A percentile compares a stretch with the other conserved stretches of the same genome.
These are phyloP conservation scores for Oenanthe javanica DNA, from an alignment of 140 eudicot species.

Conservation along the genomic window DNA sequence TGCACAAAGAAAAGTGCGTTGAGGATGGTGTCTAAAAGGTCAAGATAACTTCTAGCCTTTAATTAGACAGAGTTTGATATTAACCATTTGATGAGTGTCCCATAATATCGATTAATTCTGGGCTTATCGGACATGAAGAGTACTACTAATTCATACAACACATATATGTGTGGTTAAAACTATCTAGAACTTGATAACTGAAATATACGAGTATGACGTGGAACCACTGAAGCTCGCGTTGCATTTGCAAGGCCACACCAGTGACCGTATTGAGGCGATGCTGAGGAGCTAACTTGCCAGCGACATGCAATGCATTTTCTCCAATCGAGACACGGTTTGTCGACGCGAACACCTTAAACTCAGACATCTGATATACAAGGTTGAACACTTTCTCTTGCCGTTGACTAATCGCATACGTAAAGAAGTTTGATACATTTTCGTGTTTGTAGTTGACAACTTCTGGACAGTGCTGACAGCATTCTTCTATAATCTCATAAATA, in stretches of 20 bases:
- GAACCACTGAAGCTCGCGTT: constrained; percentile 40
- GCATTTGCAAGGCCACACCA: constrained; percentile 47
- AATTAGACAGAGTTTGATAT: too few relatives aligned
- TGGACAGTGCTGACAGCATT: not conserved
- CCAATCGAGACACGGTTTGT: not conserved
- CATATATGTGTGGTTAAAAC: too few relatives aligned
- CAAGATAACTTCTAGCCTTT: not conserved
- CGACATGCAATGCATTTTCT: constrained; percentile 39
- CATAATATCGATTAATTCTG: too few relatives aligned
- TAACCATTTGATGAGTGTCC: too few relatives aligned
- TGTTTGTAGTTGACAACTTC: too few relatives aligned
- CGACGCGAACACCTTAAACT: constrained; percentile 24
- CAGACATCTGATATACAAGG: constrained; percentile 31
- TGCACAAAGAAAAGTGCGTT: not conserved
- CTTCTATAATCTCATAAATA: not conserved
- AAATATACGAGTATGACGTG: constrained; percentile 12
- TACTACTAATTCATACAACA: not conserved
- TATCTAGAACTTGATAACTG: not conserved
- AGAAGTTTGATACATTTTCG: too few relatives aligned
- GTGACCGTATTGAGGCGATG: constrained; percentile 30
- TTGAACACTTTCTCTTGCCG: constrained; percentile 32
- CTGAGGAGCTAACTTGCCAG: constrained; percentile 23
- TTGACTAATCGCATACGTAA: constrained; percentile 18
- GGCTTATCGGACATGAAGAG: not conserved
- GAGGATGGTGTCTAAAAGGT: not conserved